Base-by-base conservation (phyloP, 2,329 filamentous ascomycete species). In the Scedosporium apiospermum region DNA sequence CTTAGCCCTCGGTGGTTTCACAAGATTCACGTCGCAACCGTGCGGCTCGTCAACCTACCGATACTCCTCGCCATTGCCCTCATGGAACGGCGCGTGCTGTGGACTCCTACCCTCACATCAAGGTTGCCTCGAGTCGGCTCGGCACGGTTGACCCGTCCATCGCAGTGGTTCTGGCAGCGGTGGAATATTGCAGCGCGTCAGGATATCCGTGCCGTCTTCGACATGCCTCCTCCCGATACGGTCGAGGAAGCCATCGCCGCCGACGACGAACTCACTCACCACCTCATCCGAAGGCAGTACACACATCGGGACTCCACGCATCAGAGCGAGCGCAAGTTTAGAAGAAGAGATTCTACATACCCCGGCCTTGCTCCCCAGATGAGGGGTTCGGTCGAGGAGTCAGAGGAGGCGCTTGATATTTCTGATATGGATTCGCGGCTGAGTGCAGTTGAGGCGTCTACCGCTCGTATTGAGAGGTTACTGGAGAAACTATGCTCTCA, bases 1-100 rank as follows among this genome's bases (percentile, higher is more conserved):
- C 79, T 91, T 42, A 86, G 85, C n/a, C 85, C 89, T 0, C 86
- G 91, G 55, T 93, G 90, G 90, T 95, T 95, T 71, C 91, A 96
- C 78, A 95, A 93, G 75, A 89, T 93, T 69, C 92, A 96, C 71
- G 90, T 96, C 63, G 84, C 86, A 63, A 83, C 84, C 9, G 88
- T 95, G 23, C 86, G 90, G 44, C 76, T 86, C 7, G 81, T 93
- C 68, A 95, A 95, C 72, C 79, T 89, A 2, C 91, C 91, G 0
- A 77, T 93, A 4, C 79, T 96, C 1, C 79, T 93, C 3, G 68
- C 88, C 64, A 89, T 96, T 64, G 85, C 87, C 18, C 75, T 87
- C 21, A 82, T 87, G 65, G 91, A 96, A 73, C 85, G 91, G 60
- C 82, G 53, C n/a, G 9, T 57, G 60, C 34, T 64, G 59, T 60